These are phyloP conservation scores for Novakomyces olei DNA, from an alignment of 805 yeast genomes.

Conservation along the genomic window DNA sequence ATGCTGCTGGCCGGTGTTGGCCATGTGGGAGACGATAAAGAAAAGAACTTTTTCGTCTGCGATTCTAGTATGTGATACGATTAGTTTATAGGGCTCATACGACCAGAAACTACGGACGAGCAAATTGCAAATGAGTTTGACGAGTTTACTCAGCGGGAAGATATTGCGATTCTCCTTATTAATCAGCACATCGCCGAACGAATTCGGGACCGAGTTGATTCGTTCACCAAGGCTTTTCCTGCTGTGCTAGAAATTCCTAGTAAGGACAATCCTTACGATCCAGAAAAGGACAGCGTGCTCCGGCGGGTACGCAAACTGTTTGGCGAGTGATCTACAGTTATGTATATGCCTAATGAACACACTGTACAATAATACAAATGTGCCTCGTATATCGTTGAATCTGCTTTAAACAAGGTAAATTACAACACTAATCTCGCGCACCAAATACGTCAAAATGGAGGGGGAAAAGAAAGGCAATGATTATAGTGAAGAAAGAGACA, in stretches of 20 bases:
- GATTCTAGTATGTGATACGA: slow-evolving; percentile 27
- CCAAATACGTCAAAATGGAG: no score
- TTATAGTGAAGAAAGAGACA: no score
- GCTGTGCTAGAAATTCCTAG: slow-evolving; percentile 93
- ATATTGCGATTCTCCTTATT: slow-evolving; percentile 77
- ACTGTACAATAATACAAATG: no score
- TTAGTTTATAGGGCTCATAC: not conserved
- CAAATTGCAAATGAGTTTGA: slow-evolving; percentile 57
- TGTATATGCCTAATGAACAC: no score
- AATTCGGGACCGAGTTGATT: slow-evolving; percentile 63
- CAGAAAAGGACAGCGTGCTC: slow-evolving; percentile 89
- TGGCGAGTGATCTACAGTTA: no score
- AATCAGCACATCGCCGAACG: slow-evolving; percentile 89
- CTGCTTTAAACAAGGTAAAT: no score
- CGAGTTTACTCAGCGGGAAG: slow-evolving; percentile 58
- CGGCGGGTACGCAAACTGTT: slow-evolving; percentile 85
- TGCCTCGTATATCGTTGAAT: no score
- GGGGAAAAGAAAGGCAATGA: no score
- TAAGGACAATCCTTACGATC: slow-evolving; percentile 93
- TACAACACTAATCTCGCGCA: no score
- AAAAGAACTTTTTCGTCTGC: slow-evolving; percentile 65
- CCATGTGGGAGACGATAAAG: slow-evolving; percentile 36
- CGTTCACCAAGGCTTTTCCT: slow-evolving; percentile 77
- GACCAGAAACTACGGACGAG: slow-evolving; percentile 38
- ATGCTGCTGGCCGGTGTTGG: slow-evolving; percentile 89